Evolutionary conservation across 2,329 filamentous ascomycete species (phyloP).

Genomic region (Botrytis galanthina): DNA sequence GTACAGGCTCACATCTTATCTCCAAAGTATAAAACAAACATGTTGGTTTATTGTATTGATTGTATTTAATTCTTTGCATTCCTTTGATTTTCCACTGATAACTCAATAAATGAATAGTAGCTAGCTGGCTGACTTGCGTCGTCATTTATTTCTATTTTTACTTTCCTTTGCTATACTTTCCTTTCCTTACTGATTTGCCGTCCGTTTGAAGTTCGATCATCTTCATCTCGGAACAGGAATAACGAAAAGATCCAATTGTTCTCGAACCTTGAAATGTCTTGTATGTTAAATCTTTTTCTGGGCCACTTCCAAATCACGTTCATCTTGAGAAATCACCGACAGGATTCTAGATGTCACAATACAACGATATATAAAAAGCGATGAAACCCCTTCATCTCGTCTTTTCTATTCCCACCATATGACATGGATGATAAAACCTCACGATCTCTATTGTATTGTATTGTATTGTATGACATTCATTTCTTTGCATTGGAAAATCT

Average conservation of each 20-base stretch:
- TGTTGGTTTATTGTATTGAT: neutral
- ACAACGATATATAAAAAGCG: neutral
- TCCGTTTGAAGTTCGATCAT: neutral
- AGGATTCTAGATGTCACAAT: neutral
- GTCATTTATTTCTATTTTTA: neutral
- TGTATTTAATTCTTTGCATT: neutral
- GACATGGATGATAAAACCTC: neutral
- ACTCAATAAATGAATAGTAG: neutral
- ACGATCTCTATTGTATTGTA: neutral
- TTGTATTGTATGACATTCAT: neutral
- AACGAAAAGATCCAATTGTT: neutral
- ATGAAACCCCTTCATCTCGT: neutral
- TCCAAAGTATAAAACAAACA: neutral
- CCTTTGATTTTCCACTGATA: neutral
- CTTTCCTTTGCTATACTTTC: neutral
- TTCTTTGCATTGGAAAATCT: neutral
- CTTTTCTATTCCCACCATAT: neutral
- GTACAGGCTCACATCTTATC: neutral
- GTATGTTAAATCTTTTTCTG: neutral
- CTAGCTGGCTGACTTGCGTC: neutral
- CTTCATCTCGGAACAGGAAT: neutral
- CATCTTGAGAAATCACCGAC: neutral
- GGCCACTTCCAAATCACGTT: neutral
- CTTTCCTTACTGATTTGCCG: neutral
- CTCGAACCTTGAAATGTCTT: slow-evolving; percentile 6